Base-by-base conservation (phyloP, 140 eudicot species). In the Oenanthe javanica region DNA sequence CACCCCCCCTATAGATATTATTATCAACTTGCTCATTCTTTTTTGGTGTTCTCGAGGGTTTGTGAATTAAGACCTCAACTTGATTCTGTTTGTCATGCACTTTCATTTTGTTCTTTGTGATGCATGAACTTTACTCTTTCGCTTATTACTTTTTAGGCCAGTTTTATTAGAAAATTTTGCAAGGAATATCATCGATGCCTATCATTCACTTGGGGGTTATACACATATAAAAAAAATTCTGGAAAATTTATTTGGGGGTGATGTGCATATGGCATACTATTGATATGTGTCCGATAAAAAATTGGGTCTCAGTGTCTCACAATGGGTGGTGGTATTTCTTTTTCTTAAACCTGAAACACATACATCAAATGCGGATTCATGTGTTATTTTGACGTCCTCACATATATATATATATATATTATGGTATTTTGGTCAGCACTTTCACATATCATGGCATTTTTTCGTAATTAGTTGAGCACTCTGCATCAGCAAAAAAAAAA, bases 81-180 rank as follows among this genome's bases (percentile, higher is more conserved):
- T 23, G 70, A 63, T 9, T 6, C 25, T 59, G 6, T 9, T 59
- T 6, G 67, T 21, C 3, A 8, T 59, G 31, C 21, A 25, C 5
- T 59, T n/a, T 23, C 3, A 63, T 63, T 63, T n/a, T 63, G 45
- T 38, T n/a, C n/a, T n/a, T n/a, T n/a, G n/a, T n/a, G 25, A 9
- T 71, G 76, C 47, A 43, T 71, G 25, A 71, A 71, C 76, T 71
- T 38, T 71, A 71, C 76, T 71, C 76, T 71, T 70, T 36, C 5
- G 9, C 5, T 31, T 40, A 0, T 70, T 48, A 36, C 11, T 70
- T 70, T 61, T 38, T 38, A 13, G 75, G 23, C 25, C 23, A 31
- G 47, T 70, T 31, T 15, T 16, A 61, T 61, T 61, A 5, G 7
- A 61, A n/a, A n/a, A 21, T 38, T 38, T 7, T 6, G 0, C 0